Conservation (phyloP, 805 yeast species). For the Spathaspora passalidarum region DNA sequence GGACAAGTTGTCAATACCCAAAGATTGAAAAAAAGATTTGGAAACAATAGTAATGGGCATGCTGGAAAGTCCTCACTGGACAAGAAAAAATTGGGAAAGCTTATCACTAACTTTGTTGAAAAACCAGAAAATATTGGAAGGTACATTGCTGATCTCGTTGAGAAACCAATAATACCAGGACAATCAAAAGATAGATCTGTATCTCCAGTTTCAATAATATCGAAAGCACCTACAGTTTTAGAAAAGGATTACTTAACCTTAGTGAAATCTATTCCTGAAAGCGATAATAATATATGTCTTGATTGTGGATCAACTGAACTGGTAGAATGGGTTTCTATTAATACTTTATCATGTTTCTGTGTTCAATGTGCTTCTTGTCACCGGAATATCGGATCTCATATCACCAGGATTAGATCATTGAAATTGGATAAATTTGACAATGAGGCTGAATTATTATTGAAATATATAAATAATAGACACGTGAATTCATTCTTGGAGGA, state of each 20-base stretch:
- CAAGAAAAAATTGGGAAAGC: conserved; percentile 1
- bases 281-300: conserved; percentile 66
- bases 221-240: conserved; percentile 17
- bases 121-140: neutral
- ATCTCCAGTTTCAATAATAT: conserved; percentile 33
- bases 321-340: conserved; percentile 88
- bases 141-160: conserved; percentile 7
- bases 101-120: neutral
- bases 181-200: conserved; percentile 11
- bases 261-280: conserved; percentile 40
- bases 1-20: conserved; percentile 39
- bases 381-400: conserved; percentile 77
- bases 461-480: conserved; percentile 47
- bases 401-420: conserved; percentile 74
- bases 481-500: conserved; percentile 65
- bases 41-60: conserved; percentile 1
- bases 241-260: conserved; percentile 29
- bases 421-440: conserved; percentile 66
- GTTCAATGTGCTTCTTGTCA: conserved; percentile 88
- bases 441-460: conserved; percentile 57
- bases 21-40: conserved; percentile 13
- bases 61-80: neutral
- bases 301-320: conserved; percentile 68
- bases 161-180: conserved; percentile 15
- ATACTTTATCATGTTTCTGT: conserved; percentile 69